phyloP scores from a whole-genome alignment of 176 grass and related monocot genomes.

The Eleusine indica region DNA sequence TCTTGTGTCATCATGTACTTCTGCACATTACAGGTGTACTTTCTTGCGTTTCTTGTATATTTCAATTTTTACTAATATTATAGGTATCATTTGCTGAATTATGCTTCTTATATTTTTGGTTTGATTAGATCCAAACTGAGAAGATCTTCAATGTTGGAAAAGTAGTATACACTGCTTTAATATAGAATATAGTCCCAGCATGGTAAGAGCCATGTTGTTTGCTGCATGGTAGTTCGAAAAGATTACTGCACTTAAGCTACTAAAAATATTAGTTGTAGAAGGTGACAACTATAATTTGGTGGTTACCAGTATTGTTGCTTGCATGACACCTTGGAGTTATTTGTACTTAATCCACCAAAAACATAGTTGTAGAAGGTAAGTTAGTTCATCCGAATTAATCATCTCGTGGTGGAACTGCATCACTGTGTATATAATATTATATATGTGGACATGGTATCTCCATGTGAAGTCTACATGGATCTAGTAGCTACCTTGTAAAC shows the following conservation, averaged over 20 bases:
- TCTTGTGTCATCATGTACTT: background rate
- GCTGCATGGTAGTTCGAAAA: constrained; percentile 17
- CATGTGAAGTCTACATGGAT: constrained; percentile 10
- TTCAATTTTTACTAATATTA: constrained; percentile 20
- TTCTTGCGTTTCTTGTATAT: constrained; percentile 24
- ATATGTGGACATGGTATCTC: background rate
- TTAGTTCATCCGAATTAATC: constrained; percentile 31
- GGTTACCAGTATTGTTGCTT: constrained; percentile 19
- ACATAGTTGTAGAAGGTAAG: background rate
- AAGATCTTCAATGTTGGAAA: constrained; percentile 27
- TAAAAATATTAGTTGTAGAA: background rate
- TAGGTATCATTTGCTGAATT: constrained; percentile 16
- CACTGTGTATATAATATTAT: background rate
- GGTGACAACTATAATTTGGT: background rate
- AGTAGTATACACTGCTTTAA: background rate
- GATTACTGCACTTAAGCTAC: constrained; percentile 1
- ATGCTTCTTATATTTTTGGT: background rate
- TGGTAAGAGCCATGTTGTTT: constrained; percentile 16
- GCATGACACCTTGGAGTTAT: constrained; percentile 15
- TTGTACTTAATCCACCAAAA: constrained; percentile 5
- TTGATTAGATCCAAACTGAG: background rate
- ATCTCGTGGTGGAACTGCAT: background rate
- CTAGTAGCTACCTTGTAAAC: constrained; percentile 10
- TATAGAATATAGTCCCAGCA: background rate
- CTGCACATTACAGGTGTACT: background rate